Evolutionary conservation across 2,329 filamentous ascomycete genomes (phyloP).

Genomic region (Verticillium nonalfalfae): DNA sequence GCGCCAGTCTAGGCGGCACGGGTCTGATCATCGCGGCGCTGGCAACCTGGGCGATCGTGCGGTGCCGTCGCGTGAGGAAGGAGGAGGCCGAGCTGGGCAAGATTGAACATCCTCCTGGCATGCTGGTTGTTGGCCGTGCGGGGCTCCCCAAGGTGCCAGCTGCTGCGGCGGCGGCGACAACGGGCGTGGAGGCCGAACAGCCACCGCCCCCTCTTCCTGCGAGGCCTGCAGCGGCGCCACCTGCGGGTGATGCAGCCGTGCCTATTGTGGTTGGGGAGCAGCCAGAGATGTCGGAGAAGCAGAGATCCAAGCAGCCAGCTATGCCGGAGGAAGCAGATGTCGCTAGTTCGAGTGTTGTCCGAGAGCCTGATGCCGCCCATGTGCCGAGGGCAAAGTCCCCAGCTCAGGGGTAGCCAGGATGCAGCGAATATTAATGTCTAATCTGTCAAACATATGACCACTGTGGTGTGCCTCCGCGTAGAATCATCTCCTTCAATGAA

Average conservation of each 20-base stretch:
- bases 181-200: not conserved
- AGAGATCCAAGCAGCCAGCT: not conserved
- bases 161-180: not conserved
- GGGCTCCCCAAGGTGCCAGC: not conserved
- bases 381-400: not conserved
- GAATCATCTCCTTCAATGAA: no score
- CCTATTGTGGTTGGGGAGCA: not conserved
- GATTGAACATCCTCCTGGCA: not conserved
- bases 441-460: not conserved
- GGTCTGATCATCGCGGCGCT: not conserved
- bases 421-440: not conserved
- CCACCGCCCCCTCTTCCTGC: not conserved
- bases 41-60: conserved; percentile 3
- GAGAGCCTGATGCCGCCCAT: not conserved
- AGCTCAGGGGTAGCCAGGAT: not conserved
- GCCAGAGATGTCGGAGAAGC: not conserved
- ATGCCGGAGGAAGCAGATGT: not conserved
- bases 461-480: no score
- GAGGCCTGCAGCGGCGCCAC: not conserved
- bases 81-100: not conserved
- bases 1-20: not conserved
- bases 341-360: not conserved
- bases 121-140: not conserved
- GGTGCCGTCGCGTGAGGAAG: conserved; percentile 4
- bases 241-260: not conserved